Percentiles rank a stretch among this genome's conserved stretches.
These are phyloP conservation scores for Fusarium acutatum DNA, from an alignment of 2,329 filamentous ascomycete species.

Conservation along the genomic window DNA sequence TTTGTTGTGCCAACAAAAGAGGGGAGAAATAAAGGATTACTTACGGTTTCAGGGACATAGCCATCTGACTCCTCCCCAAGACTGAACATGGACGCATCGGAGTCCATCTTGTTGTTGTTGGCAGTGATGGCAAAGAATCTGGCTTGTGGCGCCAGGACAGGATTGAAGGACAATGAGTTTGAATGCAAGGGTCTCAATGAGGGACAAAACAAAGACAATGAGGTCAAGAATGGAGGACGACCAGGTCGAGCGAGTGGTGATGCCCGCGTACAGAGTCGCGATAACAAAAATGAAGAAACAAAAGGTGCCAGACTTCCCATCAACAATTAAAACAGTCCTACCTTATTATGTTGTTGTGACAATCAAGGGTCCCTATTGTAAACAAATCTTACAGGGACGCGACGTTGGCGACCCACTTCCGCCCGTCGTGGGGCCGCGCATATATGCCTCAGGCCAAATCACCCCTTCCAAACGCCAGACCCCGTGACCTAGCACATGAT, in stretches of 20 bases:
- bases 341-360: conserved; percentile 44
- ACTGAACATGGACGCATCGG: conserved; percentile 63
- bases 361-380: conserved; percentile 39
- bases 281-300: conserved; percentile 34
- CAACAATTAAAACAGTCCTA: conserved; percentile 30
- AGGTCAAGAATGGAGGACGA: conserved; percentile 15
- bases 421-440: conserved; percentile 28
- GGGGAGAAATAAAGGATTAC: conserved; percentile 24
- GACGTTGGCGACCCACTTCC: conserved; percentile 17
- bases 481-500: conserved; percentile 32
- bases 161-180: conserved; percentile 25
- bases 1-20: not conserved
- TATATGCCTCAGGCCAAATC: conserved; percentile 35
- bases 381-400: conserved; percentile 44
- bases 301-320: conserved; percentile 41
- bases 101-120: conserved; percentile 58
- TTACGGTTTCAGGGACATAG: conserved; percentile 51
- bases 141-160: conserved; percentile 24
- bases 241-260: conserved; percentile 27
- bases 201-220: conserved; percentile 31
- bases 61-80: conserved; percentile 53
- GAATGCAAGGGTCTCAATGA: conserved; percentile 22
- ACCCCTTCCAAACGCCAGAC: not conserved
- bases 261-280: conserved; percentile 39
- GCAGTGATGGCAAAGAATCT: conserved; percentile 22